Base-by-base conservation (phyloP, 2,329 filamentous ascomycete species). In the Pleochaeta shiraiana region DNA sequence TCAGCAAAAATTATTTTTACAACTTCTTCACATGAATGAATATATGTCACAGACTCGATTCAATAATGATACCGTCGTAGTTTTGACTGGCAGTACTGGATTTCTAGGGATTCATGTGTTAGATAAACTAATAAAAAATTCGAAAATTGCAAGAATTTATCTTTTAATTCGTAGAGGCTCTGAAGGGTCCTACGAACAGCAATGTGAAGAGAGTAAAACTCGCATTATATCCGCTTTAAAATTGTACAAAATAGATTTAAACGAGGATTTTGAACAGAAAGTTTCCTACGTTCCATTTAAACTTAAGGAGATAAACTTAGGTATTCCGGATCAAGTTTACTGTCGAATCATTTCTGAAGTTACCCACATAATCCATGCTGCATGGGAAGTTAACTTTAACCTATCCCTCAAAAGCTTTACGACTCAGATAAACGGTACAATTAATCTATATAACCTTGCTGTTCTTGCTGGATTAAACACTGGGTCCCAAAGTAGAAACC, bases 301-400 rank as follows among this genome's bases (percentile, higher is more conserved):
- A 50, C 73, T 85, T n/a, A 74, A 76, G 4, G 71, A 79, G 4
- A 30, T 72, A 2, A 69, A 71, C 7, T 75, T 85, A 1, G 82
- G 81, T 1, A 72, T 85, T 1, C 69, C 73, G 3, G 65, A 70
- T 0, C 69, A 73, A 0, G 69, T 73, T 6, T 80, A 80, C 69
- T 65, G 72, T 1, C 66, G 71, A 2, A 69, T 84, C 1, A 73
- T 74, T 0, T 67, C 67, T 2, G 73, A 78, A 65, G 72, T 76
- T 1, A 80, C 79, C 0, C 71, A 77, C 1, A 75, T 88, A 21
- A 78, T 87, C 64, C 83, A 86, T 70, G 76, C 83, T 26, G 83
- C 83, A 24, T 86, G 83, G 83, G 76, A 79, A 1, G 83, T 86
- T 21, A 85, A 86, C 72, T 86, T 86, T 74, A 79, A 78, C 30